phyloP scores from a whole-genome alignment of 2,329 filamentous ascomycete species.

The Curvularia sp. region DNA sequence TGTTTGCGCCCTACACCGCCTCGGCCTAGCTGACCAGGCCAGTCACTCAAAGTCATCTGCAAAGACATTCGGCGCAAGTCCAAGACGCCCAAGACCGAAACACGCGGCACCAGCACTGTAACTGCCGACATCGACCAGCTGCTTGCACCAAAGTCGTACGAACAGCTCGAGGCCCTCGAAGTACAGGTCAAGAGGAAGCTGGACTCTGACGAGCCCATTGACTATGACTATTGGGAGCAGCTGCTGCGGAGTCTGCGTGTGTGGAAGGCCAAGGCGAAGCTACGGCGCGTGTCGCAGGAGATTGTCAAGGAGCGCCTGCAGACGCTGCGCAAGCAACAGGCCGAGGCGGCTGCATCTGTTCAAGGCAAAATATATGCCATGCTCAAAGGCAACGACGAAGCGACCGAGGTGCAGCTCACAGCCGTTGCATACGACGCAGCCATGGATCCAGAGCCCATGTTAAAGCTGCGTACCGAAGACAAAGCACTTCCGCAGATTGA shows the following conservation, averaged over 20 bases:
- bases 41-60: constrained; percentile 85
- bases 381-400: constrained; percentile 28
- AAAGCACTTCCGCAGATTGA: constrained; percentile 66
- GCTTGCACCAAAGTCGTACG: constrained; percentile 81
- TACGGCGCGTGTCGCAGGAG: constrained; percentile 78
- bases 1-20: constrained; percentile 18
- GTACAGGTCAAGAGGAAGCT: constrained; percentile 86
- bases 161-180: constrained; percentile 87
- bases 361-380: constrained; percentile 62
- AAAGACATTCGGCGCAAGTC: constrained; percentile 74
- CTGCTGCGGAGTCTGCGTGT: constrained; percentile 82
- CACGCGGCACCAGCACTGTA: constrained; percentile 80
- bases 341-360: constrained; percentile 68
- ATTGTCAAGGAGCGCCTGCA: constrained; percentile 75
- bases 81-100: constrained; percentile 67
- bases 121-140: constrained; percentile 87
- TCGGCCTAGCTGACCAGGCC: constrained; percentile 28
- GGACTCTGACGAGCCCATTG: constrained; percentile 86
- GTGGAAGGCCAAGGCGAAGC: constrained; percentile 89
- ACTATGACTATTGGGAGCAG: constrained; percentile 98
- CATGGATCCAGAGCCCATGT: constrained; percentile 70
- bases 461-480: constrained; percentile 70
- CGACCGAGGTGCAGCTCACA: constrained; percentile 10
- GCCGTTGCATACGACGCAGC: constrained; percentile 46
- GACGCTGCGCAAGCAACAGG: constrained; percentile 70